Evolutionary conservation across 768 basidiomycete species (phyloP), one percentile per base, ranked within the genome.

Genomic region (Lactarius tabidus): DNA sequence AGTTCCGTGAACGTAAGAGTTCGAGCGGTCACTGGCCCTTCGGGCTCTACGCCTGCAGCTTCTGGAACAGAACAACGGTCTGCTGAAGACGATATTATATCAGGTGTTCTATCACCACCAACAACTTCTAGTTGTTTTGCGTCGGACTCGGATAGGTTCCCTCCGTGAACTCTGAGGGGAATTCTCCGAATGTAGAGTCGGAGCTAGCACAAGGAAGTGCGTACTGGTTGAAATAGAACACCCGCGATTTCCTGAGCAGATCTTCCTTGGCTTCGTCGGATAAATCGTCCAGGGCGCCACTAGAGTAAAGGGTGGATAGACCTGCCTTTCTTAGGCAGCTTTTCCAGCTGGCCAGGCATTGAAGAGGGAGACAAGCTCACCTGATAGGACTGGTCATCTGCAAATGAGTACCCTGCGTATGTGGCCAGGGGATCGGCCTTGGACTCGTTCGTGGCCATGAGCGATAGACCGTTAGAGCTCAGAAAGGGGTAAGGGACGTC

Each of bases 181-280:
- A 39, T 45, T 35, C 41, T 53, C 29, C 29, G 5, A 43, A 43
- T 35, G 23, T 57, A n/a, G 55, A 38, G 36, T 17, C 14, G 0
- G 26, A 36, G 28, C 15, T 56, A 45, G 23, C 39, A 51, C n/a
- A 52, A 43, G 23, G 33, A 33, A 29, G 35, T 31, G 60, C 76
- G 61, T 63, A 84, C 85, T 77, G 77, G 75, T 89, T 91, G 74
- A 90, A 91, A 75, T 89, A 91, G 72, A 88, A 91, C 0, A 90
- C 79, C 20, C 83, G 79, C 1, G 84, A 83, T 43, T 80, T 80
- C 12, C 82, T 79, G 38, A 86, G 64, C 35, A 84, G 75, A 29
- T 84, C 81, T 17, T 82, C 80, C 62, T 70, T 75, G 38, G 81
- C 77, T 23, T 78, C 78, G 9, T 77, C 72, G 1, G 79, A 63